Conservation (phyloP, 2,329 filamentous ascomycete species). For the Cladosporium sp. region DNA sequence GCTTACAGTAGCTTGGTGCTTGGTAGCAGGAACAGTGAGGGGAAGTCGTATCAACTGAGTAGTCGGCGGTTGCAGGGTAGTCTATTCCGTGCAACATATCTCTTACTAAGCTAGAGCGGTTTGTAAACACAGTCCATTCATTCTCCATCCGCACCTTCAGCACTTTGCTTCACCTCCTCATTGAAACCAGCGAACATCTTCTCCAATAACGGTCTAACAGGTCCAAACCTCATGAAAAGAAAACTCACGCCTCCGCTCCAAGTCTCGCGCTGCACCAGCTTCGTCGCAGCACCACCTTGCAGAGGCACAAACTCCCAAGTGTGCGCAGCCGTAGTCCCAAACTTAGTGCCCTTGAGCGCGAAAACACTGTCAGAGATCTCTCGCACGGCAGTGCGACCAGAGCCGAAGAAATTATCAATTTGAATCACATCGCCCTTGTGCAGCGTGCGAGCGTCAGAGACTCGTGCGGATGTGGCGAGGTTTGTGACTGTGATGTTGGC, state of each 20-base stretch:
- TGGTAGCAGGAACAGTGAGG: not conserved
- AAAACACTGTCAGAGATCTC: not conserved
- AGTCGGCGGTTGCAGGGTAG: not conserved
- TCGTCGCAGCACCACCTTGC: not conserved
- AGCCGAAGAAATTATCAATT: not conserved
- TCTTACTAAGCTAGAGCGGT: not conserved
- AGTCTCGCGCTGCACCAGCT: not conserved
- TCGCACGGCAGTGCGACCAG: not conserved
- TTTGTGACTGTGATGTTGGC: not conserved
- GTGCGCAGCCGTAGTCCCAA: not conserved
- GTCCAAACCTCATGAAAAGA: not conserved
- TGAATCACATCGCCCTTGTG: not conserved
- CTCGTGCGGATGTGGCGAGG: not conserved
- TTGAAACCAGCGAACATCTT: not conserved
- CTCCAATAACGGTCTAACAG: not conserved
- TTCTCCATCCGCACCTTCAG: not conserved
- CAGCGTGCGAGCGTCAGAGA: not conserved
- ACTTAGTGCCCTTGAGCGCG: not conserved
- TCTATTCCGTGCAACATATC: not conserved
- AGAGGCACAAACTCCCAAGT: not conserved
- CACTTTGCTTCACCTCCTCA: not conserved
- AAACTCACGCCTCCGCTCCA: not conserved
- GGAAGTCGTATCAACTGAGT: too few species aligned
- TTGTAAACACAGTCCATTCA: not conserved
- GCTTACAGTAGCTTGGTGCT: not conserved